Evolutionary conservation across 2,329 filamentous ascomycete genomes (phyloP), one percentile per base, ranked within the genome.

Genomic region (Anthostomella pinea): DNA sequence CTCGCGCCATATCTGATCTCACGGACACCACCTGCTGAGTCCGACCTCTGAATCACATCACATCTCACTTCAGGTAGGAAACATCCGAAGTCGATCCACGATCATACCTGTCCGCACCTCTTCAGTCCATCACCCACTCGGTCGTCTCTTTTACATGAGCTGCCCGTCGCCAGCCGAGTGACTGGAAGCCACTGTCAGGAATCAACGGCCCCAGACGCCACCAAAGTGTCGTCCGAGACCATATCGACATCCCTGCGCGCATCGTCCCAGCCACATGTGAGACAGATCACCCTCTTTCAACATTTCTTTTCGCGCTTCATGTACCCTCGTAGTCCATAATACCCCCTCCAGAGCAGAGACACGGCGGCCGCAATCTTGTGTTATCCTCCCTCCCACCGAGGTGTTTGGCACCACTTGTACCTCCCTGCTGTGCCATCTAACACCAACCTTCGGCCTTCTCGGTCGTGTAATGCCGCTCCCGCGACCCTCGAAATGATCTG

Each of bases 141-240:
- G n/a, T n/a, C n/a, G n/a, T n/a, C n/a, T n/a, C n/a, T n/a, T 18
- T 23, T 35, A 18, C 34, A 20, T 28, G 17, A n/a, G n/a, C n/a
- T n/a, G n/a, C n/a, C n/a, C n/a, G n/a, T 27, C 35, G 13, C 31
- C 18, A 37, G 38, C 34, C 26, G n/a, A n/a, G n/a, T n/a, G n/a
- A n/a, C 28, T 42, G 36, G 29, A 46, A 42, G 40, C 46, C 42
- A 47, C 29, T 14, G 24, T 32, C 30, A 45, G 28, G 40, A 41
- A 49, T 50, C 32, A 33, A 31, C 39, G 33, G 39, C 48, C 41
- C 41, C 39, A 39, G 45, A 53, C 46, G 45, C 48, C 49, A 53
- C 43, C 25, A 11, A 26, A 30, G 33, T 43, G 39, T 35, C 41
- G 33, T 41, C 27, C 31, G 27, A 34, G 30, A 41, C 34, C 38